phyloP scores from a whole-genome alignment of 495 filamentous ascomycete genomes.

The Jackrogersella multiformis region DNA sequence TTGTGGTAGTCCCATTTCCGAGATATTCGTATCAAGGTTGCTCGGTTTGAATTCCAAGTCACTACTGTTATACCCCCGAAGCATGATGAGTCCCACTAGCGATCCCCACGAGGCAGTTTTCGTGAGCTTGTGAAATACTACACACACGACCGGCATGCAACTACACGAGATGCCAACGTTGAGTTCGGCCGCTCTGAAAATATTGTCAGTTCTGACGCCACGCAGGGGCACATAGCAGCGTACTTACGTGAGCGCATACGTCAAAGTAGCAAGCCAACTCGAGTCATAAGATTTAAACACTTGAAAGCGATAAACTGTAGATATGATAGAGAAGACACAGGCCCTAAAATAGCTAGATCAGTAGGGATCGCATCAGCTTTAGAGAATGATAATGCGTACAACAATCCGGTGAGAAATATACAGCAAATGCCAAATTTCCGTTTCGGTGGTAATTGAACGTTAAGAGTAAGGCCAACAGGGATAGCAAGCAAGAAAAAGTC shows the following conservation, averaged over 20 bases:
- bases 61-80: not conserved
- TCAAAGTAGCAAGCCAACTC: not conserved
- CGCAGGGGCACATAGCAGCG: not conserved
- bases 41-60: not conserved
- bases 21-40: not conserved
- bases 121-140: not conserved
- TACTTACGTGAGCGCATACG: slow-evolving; percentile 4
- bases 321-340: not conserved
- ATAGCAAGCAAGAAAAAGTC: not conserved
- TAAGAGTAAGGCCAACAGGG: not conserved
- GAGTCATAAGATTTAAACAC: not conserved
- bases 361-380: not conserved
- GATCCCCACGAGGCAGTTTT: not conserved
- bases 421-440: not conserved
- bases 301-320: slow-evolving; percentile 4
- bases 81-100: not conserved
- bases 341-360: not conserved
- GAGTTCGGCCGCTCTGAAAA: slow-evolving; percentile 1
- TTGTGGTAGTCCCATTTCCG: not conserved
- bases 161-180: slow-evolving; percentile 6
- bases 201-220: not conserved
- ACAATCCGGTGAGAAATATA: not conserved
- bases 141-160: not conserved
- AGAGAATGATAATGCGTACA: not conserved
- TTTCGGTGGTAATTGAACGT: not conserved